phyloP scores from a whole-genome alignment of 139 green algal species.

The Picochlorum sp. region DNA sequence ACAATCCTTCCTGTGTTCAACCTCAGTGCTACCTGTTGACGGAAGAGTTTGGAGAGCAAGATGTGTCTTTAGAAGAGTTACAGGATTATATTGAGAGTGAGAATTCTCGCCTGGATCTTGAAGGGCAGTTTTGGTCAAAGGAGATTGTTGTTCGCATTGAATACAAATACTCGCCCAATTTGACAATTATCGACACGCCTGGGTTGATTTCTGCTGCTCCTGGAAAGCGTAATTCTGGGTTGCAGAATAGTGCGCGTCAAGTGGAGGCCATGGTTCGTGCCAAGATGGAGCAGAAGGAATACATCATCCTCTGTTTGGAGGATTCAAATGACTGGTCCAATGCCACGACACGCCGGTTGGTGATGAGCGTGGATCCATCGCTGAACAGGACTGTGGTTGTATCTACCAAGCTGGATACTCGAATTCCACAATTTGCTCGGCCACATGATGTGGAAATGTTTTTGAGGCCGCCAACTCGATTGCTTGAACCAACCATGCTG shows the following conservation, averaged over 20 bases:
- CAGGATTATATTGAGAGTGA: conserved; percentile 87
- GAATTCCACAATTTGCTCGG: conserved; percentile 84
- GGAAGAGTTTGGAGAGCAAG: conserved; percentile 72
- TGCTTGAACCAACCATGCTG: conserved; percentile 71
- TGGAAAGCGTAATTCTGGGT: conserved; percentile 59
- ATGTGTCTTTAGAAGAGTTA: conserved; percentile 79
- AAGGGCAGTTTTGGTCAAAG: conserved; percentile 82
- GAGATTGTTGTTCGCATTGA: conserved; percentile 94
- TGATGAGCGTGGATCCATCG: conserved; percentile 86
- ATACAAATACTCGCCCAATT: conserved; percentile 92
- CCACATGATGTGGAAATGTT: conserved; percentile 83
- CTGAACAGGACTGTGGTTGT: conserved; percentile 87
- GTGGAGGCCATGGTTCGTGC: conserved; percentile 79
- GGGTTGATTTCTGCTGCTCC: conserved; percentile 88
- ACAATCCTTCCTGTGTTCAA: conserved; percentile 70
- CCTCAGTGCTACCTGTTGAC: conserved; percentile 83
- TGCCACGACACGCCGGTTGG: conserved; percentile 79
- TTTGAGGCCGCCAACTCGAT: conserved; percentile 55
- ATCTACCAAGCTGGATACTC: conserved; percentile 93
- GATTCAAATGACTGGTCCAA: conserved; percentile 92
- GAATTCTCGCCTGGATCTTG: conserved; percentile 76
- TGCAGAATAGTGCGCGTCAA: conserved; percentile 56
- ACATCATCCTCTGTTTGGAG: conserved; percentile 95
- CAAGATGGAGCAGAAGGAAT: conserved; percentile 89
- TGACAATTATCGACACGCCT: conserved; percentile 96